Evolutionary conservation across 371 early-diverging fungal species (phyloP), one percentile per base, ranked within the genome.

Genomic region (Coemansia sp.): DNA sequence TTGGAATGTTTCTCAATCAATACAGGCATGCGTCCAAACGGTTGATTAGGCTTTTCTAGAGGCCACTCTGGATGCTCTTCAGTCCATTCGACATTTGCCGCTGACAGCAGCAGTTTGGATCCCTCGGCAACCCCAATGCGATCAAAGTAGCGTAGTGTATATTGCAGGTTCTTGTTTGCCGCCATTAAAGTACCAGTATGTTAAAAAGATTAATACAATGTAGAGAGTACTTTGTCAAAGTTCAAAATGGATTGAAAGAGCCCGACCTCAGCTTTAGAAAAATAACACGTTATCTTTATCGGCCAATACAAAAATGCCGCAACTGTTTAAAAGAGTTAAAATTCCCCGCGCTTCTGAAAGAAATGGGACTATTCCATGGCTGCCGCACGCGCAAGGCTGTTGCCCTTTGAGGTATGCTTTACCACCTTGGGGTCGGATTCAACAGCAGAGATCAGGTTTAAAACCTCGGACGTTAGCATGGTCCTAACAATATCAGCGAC

Each of bases 1-100:
- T 77, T 75, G 1, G 55, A 52, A 33, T 55, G 62, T 40, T 73
- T 82, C n/a, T 68, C 69, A 33, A 81, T 79, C 28, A 86, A 72
- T 2, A 85, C 75, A 1, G 86, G 86, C 20, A 81, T 64, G 30
- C 80, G 83, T 14, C 83, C 81, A 57, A 78, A 84, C 6, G 86
- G 86, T 44, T 75, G 78, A 56, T 72, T 55, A 2, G 40, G 23
- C 73, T 86, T 86, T 26, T 53, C 54, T 7, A 40, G 58, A 3
- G 72, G 69, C 86, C 86, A 86, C 18, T 65, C 75, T 1, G 65
- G 80, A 44, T 63, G 37, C 47, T 57, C 66, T 21, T 68, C 64
- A 16, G 26, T 52, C 77, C 81, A 79, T 59, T 72, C 64, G 23
- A 30, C 67, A 14, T 52, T 55, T 30, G 68, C 69, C 0, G 58